phyloP scores from a whole-genome alignment of 345 rosid species.

The Sonneratia caseolaris region DNA sequence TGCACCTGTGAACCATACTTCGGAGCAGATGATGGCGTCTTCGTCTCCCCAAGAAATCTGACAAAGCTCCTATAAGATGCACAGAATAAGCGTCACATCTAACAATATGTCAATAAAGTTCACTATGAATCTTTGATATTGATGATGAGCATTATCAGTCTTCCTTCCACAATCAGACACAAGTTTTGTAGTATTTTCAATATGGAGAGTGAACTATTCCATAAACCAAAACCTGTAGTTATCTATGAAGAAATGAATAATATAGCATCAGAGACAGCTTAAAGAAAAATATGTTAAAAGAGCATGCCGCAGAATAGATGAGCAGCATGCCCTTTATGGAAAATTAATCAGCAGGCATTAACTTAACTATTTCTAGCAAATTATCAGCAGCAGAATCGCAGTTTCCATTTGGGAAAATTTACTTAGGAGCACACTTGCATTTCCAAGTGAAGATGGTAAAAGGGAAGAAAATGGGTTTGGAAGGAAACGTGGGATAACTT shows the following conservation, averaged over 20 bases:
- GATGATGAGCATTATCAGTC: not conserved
- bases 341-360: not conserved
- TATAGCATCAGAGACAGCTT: not conserved
- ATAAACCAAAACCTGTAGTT: not conserved
- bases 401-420: not conserved
- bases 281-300: not conserved
- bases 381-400: not conserved
- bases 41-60: constrained; percentile 77
- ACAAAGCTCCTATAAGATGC: constrained; percentile 57
- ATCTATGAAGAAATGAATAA: not conserved
- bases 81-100: not conserved
- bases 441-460: not conserved
- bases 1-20: constrained; percentile 82
- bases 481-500: not conserved
- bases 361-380: not conserved
- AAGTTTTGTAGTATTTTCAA: not conserved
- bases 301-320: not conserved
- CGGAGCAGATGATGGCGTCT: constrained; percentile 51
- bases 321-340: not conserved
- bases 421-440: not conserved
- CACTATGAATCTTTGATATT: not conserved
- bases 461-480: not conserved
- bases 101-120: not conserved
- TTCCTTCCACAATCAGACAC: not conserved
- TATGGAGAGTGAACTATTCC: not conserved